phyloP scores from a whole-genome alignment of 1,284 basidiomycete genomes.

The Cerioporus squamosus region DNA sequence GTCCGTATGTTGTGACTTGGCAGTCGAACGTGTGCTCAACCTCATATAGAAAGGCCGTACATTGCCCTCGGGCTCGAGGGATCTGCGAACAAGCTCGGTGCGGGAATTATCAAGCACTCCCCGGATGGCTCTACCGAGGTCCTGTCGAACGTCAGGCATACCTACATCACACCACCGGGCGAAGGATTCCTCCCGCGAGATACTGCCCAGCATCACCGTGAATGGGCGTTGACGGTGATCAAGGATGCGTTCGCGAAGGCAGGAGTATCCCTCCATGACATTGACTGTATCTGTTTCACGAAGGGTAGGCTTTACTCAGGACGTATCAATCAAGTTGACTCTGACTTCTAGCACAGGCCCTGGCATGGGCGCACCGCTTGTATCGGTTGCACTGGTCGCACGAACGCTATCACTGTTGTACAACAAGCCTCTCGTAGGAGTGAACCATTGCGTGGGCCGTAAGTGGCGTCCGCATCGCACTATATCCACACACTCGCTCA shows the following conservation, averaged over 20 bases:
- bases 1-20: constrained; percentile 11
- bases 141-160: constrained; percentile 90
- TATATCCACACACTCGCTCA: background rate
- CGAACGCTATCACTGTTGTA: constrained; percentile 90
- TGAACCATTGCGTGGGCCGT: constrained; percentile 99
- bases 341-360: constrained; percentile 63
- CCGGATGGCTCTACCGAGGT: constrained; percentile 70
- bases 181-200: constrained; percentile 97
- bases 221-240: constrained; percentile 90
- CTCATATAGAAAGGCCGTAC: constrained; percentile 57
- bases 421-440: constrained; percentile 91
- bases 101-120: constrained; percentile 88
- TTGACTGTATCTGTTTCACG: constrained; percentile 97
- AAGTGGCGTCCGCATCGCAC: constrained; percentile 42
- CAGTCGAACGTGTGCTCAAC: background rate
- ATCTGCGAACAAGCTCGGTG: constrained; percentile 98
- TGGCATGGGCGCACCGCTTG: constrained; percentile 97
- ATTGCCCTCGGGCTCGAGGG: constrained; percentile 90
- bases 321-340: background rate
- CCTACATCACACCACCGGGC: constrained; percentile 97
- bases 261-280: constrained; percentile 69
- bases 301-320: constrained; percentile 64
- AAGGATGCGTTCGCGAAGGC: constrained; percentile 81
- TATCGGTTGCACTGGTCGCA: constrained; percentile 95
- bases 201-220: constrained; percentile 94